Percentiles rank a stretch among this genome's conserved stretches.
These are phyloP conservation scores for Castanopsis chinensis DNA, from an alignment of 306 rosid species.

Conservation along the genomic window DNA sequence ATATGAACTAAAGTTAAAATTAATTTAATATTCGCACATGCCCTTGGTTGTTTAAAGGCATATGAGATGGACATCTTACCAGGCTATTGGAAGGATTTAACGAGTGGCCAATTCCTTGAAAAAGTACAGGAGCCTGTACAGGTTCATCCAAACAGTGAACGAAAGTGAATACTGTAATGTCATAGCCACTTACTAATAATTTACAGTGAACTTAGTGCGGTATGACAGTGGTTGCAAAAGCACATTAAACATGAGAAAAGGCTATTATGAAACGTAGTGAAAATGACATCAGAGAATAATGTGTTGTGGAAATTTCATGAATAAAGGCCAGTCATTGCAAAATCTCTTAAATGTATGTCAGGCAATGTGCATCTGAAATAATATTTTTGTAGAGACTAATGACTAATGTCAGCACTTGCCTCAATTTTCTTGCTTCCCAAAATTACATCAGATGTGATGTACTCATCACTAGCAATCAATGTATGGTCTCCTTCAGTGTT, in stretches of 20 bases:
- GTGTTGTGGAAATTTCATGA: not conserved
- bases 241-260: not conserved
- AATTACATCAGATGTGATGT: constrained; percentile 68
- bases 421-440: constrained; percentile 76
- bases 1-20: constrained; percentile 5
- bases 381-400: not conserved
- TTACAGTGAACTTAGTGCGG: not conserved
- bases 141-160: constrained; percentile 21
- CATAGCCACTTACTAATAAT: constrained; percentile 4
- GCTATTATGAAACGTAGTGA: not conserved
- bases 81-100: constrained; percentile 75
- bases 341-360: not conserved
- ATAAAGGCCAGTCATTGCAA: not conserved
- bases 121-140: constrained; percentile 95
- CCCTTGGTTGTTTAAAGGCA: constrained; percentile 5
- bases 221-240: not conserved
- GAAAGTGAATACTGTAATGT: constrained; percentile 12
- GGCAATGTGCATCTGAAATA: not conserved
- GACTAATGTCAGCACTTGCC: constrained; percentile 45
- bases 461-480: constrained; percentile 80
- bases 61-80: constrained; percentile 51
- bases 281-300: not conserved
- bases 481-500: constrained; percentile 86
- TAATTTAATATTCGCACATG: constrained; percentile 8
- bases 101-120: constrained; percentile 91